Evolutionary conservation across 2,329 filamentous ascomycete genomes (phyloP).

Genomic region (Trichoderma sp.): DNA sequence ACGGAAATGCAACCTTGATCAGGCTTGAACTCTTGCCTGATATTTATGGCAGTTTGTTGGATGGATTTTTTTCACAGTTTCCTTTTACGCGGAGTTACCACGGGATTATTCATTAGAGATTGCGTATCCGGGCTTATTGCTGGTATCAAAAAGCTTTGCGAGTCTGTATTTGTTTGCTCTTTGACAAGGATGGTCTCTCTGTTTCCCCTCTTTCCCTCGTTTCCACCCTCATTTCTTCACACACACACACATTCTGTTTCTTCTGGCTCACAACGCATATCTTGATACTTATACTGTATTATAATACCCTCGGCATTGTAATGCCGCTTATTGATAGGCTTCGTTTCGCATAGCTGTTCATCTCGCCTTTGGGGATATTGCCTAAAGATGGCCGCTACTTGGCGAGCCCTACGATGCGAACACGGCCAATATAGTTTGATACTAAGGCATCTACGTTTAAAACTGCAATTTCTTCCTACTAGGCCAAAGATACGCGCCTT

Average conservation of each 20-base stretch:
- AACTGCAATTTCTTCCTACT: neutral
- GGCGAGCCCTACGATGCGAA: neutral
- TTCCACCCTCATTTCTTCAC: neutral
- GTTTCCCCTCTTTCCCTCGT: neutral
- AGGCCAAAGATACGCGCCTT: neutral
- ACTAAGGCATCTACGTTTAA: neutral
- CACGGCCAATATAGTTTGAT: neutral
- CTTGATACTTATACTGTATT: neutral
- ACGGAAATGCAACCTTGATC: neutral
- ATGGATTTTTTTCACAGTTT: neutral
- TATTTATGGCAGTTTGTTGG: neutral
- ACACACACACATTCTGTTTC: neutral
- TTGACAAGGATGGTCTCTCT: neutral
- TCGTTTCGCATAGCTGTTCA: neutral
- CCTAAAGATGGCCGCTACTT: neutral
- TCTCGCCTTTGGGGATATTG: neutral
- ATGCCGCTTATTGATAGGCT: slow-evolving; percentile 6
- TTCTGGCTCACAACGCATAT: neutral
- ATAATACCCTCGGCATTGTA: slow-evolving; percentile 7
- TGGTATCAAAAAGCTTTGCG: slow-evolving; percentile 16
- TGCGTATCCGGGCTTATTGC: slow-evolving; percentile 9
- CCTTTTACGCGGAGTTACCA: slow-evolving; percentile 2
- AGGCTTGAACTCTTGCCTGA: neutral
- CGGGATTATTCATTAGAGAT: slow-evolving; percentile 2
- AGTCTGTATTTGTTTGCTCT: slow-evolving; percentile 2